phyloP scores from a whole-genome alignment of 140 eudicot genomes.

The Erigeron philadelphicus region DNA sequence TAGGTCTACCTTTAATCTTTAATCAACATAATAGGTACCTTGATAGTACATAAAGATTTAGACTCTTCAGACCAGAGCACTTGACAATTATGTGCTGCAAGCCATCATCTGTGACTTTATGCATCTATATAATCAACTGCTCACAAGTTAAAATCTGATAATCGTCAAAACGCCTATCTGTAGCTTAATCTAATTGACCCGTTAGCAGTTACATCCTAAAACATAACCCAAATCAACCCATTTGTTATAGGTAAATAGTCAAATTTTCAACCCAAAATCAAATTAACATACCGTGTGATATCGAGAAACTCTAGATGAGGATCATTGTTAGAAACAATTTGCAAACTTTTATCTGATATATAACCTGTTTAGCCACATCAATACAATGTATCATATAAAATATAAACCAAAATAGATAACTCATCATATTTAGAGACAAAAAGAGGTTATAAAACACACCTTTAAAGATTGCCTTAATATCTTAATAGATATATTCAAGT shows the following conservation, averaged over 20 bases:
- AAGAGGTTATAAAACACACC: no score
- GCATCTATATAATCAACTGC: constrained; percentile 50
- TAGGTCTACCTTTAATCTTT: neutral
- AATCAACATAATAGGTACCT: constrained; percentile 42
- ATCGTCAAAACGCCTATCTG: neutral
- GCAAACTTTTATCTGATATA: constrained; percentile 73
- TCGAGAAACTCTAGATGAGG: constrained; percentile 57
- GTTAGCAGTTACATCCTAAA: neutral
- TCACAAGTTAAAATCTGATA: neutral
- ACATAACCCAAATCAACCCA: neutral
- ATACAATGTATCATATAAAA: constrained; percentile 2
- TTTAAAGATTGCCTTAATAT: no score
- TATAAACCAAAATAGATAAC: no score
- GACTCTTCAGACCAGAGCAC: constrained; percentile 61
- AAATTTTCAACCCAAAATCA: neutral
- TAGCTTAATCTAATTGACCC: neutral
- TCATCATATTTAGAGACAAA: no score
- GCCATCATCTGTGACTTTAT: constrained; percentile 74
- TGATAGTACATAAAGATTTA: constrained; percentile 86
- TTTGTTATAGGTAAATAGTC: neutral
- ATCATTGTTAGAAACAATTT: constrained; percentile 57
- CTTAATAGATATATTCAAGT: neutral
- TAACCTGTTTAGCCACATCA: constrained; percentile 45
- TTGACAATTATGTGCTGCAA: constrained; percentile 56
- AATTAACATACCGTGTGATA: constrained; percentile 66